Evolutionary conservation across 495 filamentous ascomycete genomes (phyloP), one percentile per base, ranked within the genome.

Genomic region (Saxophila tyrrhenica): DNA sequence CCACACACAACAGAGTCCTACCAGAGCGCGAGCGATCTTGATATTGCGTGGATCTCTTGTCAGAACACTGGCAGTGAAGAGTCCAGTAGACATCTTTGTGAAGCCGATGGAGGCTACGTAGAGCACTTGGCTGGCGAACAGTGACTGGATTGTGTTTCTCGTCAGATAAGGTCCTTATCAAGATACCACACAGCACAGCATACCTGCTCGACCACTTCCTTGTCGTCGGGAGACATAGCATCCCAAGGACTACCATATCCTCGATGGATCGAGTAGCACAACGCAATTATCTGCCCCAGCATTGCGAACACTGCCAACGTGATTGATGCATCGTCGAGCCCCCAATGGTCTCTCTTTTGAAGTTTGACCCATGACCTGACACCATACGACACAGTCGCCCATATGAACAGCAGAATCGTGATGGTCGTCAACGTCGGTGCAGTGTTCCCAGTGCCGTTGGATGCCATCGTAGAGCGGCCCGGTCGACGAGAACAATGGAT

Each of bases 391-490:
- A 25, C 9, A 17, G 25, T 11, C 15, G 46, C 46, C 46, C 46
- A 49, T 10, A 22, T 11, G 10, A 49, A 49, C 3, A 49, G 9
- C 24, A 49, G 46, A 9, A 25, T 22, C 3, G 46, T 29, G 5
- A 29, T 22, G 10, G 46, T 49, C 9, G 46, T 49, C 22, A 49
- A 11, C 10, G 9, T 19, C 3, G 46, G 46, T 15, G 46, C 46
- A 25, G 46, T 49, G 17, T 49, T 49, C 3, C 46, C 46, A 3
- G 46, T 49, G 10, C 46, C n/a, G n/a, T n/a, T n/a, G n/a, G n/a
- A n/a, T n/a, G n/a, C n/a, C n/a, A n/a, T n/a, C n/a, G n/a, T n/a
- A n/a, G n/a, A n/a, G n/a, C n/a, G n/a, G n/a, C n/a, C n/a, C n/a
- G n/a, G n/a, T n/a, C n/a, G n/a, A n/a, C n/a, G n/a, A n/a, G n/a